Base-by-base conservation (phyloP, 441 rosid species). In the Syzygium malaccense region DNA sequence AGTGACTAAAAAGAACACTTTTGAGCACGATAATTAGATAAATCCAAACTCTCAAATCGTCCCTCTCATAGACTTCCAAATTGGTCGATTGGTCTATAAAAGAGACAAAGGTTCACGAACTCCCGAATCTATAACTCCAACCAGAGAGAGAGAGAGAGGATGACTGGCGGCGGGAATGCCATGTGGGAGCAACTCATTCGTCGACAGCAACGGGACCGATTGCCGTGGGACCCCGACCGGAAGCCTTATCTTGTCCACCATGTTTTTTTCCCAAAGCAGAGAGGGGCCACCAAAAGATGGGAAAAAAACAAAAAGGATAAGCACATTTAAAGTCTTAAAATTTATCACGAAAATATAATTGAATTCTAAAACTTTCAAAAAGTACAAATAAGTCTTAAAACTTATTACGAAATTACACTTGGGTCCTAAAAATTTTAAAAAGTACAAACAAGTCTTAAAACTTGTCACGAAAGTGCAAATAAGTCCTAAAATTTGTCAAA, bases 31-130 rank as follows among this genome's bases (percentile, higher is more conserved):
- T 45, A 18, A 18, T 2, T 33, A 2, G 41, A 68, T 68, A 13
- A 68, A 68, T 68, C 78, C 25, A 68, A 32, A 18, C 17, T 0
- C 37, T 66, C 75, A 8, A 17, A 17, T 30, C 41, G 37, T 64
- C 75, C 41, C 3, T 8, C 23, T 8, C 41, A 8, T 18, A 0
- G 13, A 32, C 45, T 0, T 71, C 28, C 49, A 20, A 37, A 0
- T 71, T 6, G 15, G 49, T 71, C 49, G 49, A 37, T 20, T 5
- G 8, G 28, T 33, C 48, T 3, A 5, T 3, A 48, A 19, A 15
- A 19, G 4, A 45, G 9, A 45, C 48, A 45, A 45, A 45, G 48
- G 48, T 45, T 45, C 48, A 7, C 48, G 48, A 45, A 45, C 48
- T 45, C 48, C 48, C 8, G 28, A 68, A 68, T 10, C 49, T 20